Evolutionary conservation across 1,284 basidiomycete species (phyloP), one percentile per base, ranked within the genome.

Genomic region (Cryptococcus hybrid): DNA sequence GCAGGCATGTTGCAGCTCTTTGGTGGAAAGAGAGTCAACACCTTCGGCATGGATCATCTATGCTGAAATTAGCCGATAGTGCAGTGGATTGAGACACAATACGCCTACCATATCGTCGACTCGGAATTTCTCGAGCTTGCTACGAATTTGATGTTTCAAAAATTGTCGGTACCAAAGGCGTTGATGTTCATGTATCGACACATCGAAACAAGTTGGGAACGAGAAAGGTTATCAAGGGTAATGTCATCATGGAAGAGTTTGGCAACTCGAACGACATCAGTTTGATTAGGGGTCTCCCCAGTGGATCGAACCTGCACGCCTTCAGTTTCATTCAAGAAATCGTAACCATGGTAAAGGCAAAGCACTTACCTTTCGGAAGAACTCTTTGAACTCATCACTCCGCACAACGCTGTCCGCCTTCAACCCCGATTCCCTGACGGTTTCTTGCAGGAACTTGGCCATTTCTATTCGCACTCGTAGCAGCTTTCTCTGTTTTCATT

Each of bases 401-500:
- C 90, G 90, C 57, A 97, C 85, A 58, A 99, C 94, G 15, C 86
- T 86, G 71, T 95, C 94, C 6, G 91, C 90, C 75, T 90, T 92
- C 58, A 98, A 82, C 44, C 92, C 92, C 12, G 90, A 92, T 78
- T 98, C 95, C 50, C 89, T 86, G 57, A 99, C 85, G 1, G 96
- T 98, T 77, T 98, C 96, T 74, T 98, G 95, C 49, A 99, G 81
- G 83, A 99, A 99, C 74, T 99, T 99, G 67, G 96, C 96, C 94
- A 99, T 98, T 75, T 98, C 94, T 34, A 99, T 82, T 55, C 95
- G 85, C 24, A 97, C 91, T 67, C 94, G 89, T 51, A 99, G 86
- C 2, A 98, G 83, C 75, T 97, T 97, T 64, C 95, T 87, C 70
- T 96, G 86, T 79, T 99, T 79, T 99, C 95, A 74, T 97, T 92